Percentiles rank a stretch among this genome's conserved stretches.
phyloP scores from a whole-genome alignment of 2,329 filamentous ascomycete species.

The Colletotrichum abscissum region DNA sequence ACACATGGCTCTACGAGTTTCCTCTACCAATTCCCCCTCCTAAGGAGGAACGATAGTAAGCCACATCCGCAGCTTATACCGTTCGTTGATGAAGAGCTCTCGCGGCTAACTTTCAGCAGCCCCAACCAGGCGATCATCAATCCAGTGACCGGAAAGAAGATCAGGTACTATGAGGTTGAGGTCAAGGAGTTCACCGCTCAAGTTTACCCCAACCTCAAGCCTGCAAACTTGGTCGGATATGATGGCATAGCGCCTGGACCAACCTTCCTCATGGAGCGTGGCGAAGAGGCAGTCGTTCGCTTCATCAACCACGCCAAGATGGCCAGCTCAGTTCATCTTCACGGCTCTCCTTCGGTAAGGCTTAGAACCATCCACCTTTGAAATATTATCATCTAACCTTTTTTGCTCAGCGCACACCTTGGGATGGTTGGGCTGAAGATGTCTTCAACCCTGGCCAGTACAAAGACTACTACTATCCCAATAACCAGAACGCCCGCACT shows the following conservation, averaged over 20 bases:
- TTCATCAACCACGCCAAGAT: constrained; percentile 57
- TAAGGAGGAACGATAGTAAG: constrained; percentile 53
- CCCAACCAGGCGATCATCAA: constrained; percentile 33
- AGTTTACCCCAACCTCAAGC: constrained; percentile 39
- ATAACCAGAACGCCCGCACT: constrained; percentile 57
- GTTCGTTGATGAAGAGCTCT: rapidly evolving
- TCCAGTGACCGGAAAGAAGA: constrained; percentile 46
- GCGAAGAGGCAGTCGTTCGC: constrained; percentile 60
- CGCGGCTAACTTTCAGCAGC: not conserved
- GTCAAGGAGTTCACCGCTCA: constrained; percentile 40
- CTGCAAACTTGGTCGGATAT: constrained; percentile 50
- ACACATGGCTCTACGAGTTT: constrained; percentile 33
- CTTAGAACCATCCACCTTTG: too few species aligned
- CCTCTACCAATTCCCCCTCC: constrained; percentile 46
- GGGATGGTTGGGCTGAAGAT: constrained; percentile 63
- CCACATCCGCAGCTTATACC: not conserved
- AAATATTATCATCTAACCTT: not conserved
- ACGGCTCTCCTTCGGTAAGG: constrained; percentile 56
- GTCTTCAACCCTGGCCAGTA: constrained; percentile 56
- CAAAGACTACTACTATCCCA: constrained; percentile 69
- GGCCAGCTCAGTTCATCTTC: constrained; percentile 58
- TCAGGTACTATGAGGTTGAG: constrained; percentile 43
- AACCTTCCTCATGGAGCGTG: constrained; percentile 56
- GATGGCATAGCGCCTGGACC: constrained; percentile 62
- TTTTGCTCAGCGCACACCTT: constrained; percentile 47